Evolutionary conservation across 805 yeast genomes (phyloP), one percentile per base, ranked within the genome.

Genomic region (Candida wancherniae): DNA sequence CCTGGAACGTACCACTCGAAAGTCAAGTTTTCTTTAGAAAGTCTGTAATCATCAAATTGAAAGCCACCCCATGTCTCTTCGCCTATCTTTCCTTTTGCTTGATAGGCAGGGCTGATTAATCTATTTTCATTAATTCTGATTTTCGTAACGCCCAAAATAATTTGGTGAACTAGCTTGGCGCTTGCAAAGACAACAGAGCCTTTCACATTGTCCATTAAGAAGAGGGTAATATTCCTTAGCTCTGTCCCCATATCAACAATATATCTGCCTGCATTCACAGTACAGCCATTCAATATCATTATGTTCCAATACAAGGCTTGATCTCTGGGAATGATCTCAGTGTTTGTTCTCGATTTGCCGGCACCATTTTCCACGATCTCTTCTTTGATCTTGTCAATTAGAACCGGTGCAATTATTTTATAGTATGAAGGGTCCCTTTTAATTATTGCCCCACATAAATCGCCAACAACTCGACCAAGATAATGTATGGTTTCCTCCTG

Each of bases 291-390:
- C 24, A 88, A 55, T 3, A 86, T 72, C 3, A 79, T 70, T 19
- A 84, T 52, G 48, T 80, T 74, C 75, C 95, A 76, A 18, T 76
- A 75, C 6, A 92, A 58, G 12, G 79, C 73, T 18, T 80, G 80
- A 55, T 92, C 97, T 24, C 87, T 69, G n/a, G 84, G 84, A 16
- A 77, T 66, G 15, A 82, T 66, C 18, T 82, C 88, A 5, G 71
- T 62, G 0, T 80, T 75, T 4, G 75, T 70, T 51, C 95, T 71
- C 0, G 78, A 62, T 1, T 72, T 57, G 3, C 97, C 97, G 0
- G 97, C 97, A 3, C 77, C 82, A 41, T 88, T 83, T 42, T 79
- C 84, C 8, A 61, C 61, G 13, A 90, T 66, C 49, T 90, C 95
- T 19, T 69, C 75, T 21, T 66, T 61, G 15, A 88, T 77, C 31